These are phyloP conservation scores for Lizonia empirigonia DNA, from an alignment of 2,329 filamentous ascomycete genomes.

Conservation along the genomic window DNA sequence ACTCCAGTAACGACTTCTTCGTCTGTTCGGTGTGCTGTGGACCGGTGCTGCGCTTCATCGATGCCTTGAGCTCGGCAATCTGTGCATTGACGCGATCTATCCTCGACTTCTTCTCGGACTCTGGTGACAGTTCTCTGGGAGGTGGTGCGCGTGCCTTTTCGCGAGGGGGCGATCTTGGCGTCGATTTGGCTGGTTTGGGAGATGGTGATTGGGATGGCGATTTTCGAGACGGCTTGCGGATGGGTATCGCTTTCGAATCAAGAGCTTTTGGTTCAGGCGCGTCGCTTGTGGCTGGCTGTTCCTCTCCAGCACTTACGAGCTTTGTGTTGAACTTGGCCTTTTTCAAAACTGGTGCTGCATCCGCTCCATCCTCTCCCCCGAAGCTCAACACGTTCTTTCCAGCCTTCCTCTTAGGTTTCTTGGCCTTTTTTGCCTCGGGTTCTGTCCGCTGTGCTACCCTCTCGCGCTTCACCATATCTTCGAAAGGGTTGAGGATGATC, in stretches of 20 bases:
- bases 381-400: constrained; percentile 82
- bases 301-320: constrained; percentile 61
- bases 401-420: constrained; percentile 69
- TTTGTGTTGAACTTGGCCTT: constrained; percentile 81
- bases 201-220: constrained; percentile 35
- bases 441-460: constrained; percentile 60
- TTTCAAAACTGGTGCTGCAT: constrained; percentile 66
- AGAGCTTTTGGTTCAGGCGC: constrained; percentile 26
- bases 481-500: constrained; percentile 80
- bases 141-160: constrained; percentile 32
- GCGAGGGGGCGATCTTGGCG: constrained; percentile 21
- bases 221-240: constrained; percentile 36
- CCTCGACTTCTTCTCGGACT: constrained; percentile 47
- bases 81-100: constrained; percentile 78
- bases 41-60: constrained; percentile 70
- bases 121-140: constrained; percentile 49
- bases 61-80: constrained; percentile 79
- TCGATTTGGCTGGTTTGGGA: constrained; percentile 24
- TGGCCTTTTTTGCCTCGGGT: constrained; percentile 52
- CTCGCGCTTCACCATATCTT: constrained; percentile 75
- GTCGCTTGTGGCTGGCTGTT: constrained; percentile 45
- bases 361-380: constrained; percentile 67
- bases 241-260: constrained; percentile 38
- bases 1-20: constrained; percentile 68
- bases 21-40: constrained; percentile 43